These are phyloP conservation scores for Endoconidiophora polonica DNA, from an alignment of 2,329 filamentous ascomycete species.

Conservation along the genomic window DNA sequence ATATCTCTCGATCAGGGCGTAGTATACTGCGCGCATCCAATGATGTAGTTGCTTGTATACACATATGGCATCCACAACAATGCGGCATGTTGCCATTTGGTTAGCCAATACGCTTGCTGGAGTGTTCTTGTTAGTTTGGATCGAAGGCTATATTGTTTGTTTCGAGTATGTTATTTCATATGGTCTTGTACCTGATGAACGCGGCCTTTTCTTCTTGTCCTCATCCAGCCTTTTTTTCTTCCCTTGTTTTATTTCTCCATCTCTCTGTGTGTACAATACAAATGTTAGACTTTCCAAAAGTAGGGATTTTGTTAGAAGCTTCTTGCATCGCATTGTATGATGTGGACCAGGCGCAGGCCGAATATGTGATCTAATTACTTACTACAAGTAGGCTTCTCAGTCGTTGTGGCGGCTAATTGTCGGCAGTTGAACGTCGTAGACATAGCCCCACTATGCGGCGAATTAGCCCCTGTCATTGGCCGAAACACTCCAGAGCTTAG, in stretches of 20 bases:
- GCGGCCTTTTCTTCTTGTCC: neutral
- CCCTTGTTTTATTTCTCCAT: conserved; percentile 7
- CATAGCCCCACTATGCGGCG: conserved; percentile 3
- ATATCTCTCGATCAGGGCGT: too few relatives aligned
- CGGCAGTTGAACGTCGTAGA: neutral
- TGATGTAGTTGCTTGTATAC: too few relatives aligned
- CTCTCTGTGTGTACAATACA: conserved; percentile 12
- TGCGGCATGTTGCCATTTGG: too few relatives aligned
- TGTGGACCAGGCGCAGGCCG: too few relatives aligned
- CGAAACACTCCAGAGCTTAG: neutral
- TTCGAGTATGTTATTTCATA: too few relatives aligned
- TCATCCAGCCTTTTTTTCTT: neutral
- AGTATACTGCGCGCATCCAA: too few relatives aligned
- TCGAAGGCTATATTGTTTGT: too few relatives aligned
- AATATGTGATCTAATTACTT: too few relatives aligned
- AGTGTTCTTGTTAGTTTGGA: neutral
- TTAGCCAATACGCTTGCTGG: too few relatives aligned
- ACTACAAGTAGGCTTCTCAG: neutral
- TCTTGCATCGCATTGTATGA: neutral
- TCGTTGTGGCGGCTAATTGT: conserved; percentile 1
- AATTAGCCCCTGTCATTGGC: conserved; percentile 6
- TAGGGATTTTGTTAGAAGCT: neutral
- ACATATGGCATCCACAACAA: too few relatives aligned
- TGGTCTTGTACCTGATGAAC: too few relatives aligned
- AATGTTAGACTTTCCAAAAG: conserved; percentile 13